Evolutionary conservation across 768 basidiomycete genomes (phyloP).

Genomic region (Crucibulum laeve): DNA sequence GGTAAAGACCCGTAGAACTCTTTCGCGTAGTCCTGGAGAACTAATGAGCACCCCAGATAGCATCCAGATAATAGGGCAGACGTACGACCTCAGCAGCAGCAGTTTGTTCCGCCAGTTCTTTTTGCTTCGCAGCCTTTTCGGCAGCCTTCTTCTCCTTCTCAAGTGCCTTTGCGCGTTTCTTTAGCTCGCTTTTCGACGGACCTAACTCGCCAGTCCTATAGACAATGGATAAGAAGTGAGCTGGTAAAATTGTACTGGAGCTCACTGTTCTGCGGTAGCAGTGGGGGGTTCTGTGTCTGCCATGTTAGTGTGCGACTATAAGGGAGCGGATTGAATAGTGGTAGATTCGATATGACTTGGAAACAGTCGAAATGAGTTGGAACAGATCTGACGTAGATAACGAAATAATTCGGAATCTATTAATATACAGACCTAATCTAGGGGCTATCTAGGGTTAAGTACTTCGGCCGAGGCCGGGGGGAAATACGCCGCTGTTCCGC

Average conservation of each 20-base stretch:
- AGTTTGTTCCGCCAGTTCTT: slow-evolving; percentile 66
- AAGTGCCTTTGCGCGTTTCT: slow-evolving; percentile 86
- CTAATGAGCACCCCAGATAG: slow-evolving; percentile 3
- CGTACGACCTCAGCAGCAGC: slow-evolving; percentile 60
- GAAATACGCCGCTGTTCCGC: slow-evolving; percentile 8
- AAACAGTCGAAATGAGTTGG: background rate
- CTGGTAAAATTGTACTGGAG: background rate
- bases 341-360: background rate
- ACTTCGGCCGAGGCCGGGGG: background rate
- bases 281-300: slow-evolving; percentile 24
- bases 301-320: slow-evolving; percentile 16
- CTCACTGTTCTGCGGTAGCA: slow-evolving; percentile 19
- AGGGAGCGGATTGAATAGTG: background rate
- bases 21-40: slow-evolving; percentile 63
- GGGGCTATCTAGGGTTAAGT: too few relatives aligned
- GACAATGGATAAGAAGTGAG: slow-evolving; percentile 1
- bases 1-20: slow-evolving; percentile 86
- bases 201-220: slow-evolving; percentile 29
- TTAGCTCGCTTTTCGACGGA: slow-evolving; percentile 84
- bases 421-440: too few relatives aligned
- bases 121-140: slow-evolving; percentile 77
- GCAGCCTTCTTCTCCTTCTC: slow-evolving; percentile 89
- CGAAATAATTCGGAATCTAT: too few relatives aligned
- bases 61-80: background rate
- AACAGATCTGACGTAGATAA: background rate